Conservation (phyloP, 805 yeast species). For the Teunomyces tritomae region DNA sequence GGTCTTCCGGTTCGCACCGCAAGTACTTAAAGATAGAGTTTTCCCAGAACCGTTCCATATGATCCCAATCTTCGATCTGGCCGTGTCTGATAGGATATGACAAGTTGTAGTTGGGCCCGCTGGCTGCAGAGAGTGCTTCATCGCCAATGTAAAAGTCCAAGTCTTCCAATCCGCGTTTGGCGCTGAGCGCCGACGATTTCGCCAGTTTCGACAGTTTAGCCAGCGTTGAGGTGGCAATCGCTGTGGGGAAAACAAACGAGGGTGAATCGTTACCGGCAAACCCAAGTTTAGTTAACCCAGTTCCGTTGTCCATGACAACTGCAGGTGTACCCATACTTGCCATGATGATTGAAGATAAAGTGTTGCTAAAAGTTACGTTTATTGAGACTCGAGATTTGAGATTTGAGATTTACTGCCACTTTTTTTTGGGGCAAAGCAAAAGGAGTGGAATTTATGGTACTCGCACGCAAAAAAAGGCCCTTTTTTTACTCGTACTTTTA, state of each 20-base stretch:
- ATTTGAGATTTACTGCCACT: not conserved
- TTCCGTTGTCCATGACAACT: conserved; percentile 98
- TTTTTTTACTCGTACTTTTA: not conserved
- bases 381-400: no score
- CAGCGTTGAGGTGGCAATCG: conserved; percentile 75
- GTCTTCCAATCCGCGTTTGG: conserved; percentile 89
- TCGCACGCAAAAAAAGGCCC: conserved; percentile 2
- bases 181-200: conserved; percentile 47
- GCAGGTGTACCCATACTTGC: conserved; percentile 79
- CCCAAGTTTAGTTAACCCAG: conserved; percentile 95
- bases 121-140: conserved; percentile 90
- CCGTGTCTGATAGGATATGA: conserved; percentile 96
- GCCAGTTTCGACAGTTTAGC: conserved; percentile 35
- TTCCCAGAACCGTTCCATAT: conserved; percentile 99
- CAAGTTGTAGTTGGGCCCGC: conserved; percentile 82
- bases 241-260: conserved; percentile 95
- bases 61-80: conserved; percentile 98
- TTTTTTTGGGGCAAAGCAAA: no score
- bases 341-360: conserved; percentile 31
- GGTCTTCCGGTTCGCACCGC: conserved; percentile 98
- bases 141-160: conserved; percentile 93
- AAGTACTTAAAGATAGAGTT: conserved; percentile 93
- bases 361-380: no score
- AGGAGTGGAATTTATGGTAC: not conserved
- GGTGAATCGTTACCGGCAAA: conserved; percentile 99